Conservation (phyloP, 164 flowering plant species). For the grape (Vitis vinifera) region DNA sequence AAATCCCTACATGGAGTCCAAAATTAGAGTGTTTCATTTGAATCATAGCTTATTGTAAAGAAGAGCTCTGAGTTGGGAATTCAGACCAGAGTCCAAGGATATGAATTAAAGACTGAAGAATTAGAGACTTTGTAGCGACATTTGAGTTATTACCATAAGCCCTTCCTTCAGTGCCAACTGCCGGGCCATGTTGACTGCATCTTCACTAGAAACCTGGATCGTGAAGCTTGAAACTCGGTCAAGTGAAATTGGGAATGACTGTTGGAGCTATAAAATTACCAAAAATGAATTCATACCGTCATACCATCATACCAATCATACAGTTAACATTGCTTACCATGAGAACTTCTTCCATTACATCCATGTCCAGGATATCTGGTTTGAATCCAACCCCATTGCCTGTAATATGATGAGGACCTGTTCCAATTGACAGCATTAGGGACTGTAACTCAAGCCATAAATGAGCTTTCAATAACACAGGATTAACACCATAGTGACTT, state of each 20-base stretch:
- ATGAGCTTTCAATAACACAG: neutral
- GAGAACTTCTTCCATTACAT: conserved; percentile 92
- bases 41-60: no score
- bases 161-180: conserved; percentile 91
- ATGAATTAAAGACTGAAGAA: neutral
- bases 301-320: neutral
- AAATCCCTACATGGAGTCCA: neutral
- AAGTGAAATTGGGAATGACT: no score
- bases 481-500: no score
- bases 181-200: conserved; percentile 93
- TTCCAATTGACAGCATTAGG: conserved; percentile 6
- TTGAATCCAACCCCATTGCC: conserved; percentile 97
- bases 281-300: neutral
- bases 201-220: conserved; percentile 79
- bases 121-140: neutral
- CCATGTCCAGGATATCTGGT: conserved; percentile 95
- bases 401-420: conserved; percentile 91
- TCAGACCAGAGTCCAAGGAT: no score
- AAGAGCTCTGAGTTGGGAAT: no score
- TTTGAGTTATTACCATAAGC: conserved; percentile 58
- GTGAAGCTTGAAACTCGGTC: no score
- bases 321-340: conserved; percentile 39
- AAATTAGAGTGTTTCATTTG: neutral
- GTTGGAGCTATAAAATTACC: no score
- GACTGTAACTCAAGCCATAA: neutral